Percentiles rank a stretch among this genome's conserved stretches.
These are phyloP conservation scores for Beauveria sp. DNA, from an alignment of 2,329 filamentous ascomycete genomes.

Conservation along the genomic window DNA sequence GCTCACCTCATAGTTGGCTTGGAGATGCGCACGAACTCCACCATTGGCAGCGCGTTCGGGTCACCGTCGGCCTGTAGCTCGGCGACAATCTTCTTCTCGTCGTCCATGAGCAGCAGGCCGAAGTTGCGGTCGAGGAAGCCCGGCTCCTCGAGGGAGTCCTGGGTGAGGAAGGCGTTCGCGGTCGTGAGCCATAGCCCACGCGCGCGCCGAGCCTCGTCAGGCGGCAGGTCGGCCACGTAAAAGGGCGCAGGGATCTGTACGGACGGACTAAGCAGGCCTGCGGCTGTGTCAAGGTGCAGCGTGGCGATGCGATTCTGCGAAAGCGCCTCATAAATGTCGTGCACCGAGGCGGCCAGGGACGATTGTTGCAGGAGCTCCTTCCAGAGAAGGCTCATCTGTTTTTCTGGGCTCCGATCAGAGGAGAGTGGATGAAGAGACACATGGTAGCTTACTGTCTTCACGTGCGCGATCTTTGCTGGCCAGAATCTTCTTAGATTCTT, in stretches of 20 bases:
- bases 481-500: conserved; percentile 77
- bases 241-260: conserved; percentile 58
- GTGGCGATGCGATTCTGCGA: conserved; percentile 82
- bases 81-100: conserved; percentile 65
- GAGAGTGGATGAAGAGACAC: neutral
- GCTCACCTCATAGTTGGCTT: conserved; percentile 55
- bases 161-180: conserved; percentile 64
- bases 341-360: conserved; percentile 73
- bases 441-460: conserved; percentile 48
- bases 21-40: conserved; percentile 72
- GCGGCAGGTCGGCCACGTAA: conserved; percentile 66
- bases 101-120: conserved; percentile 74
- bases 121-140: conserved; percentile 77
- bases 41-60: conserved; percentile 66
- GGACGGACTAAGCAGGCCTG: conserved; percentile 51
- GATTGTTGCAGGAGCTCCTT: conserved; percentile 63
- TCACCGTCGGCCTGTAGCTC: conserved; percentile 72
- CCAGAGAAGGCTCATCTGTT: conserved; percentile 61
- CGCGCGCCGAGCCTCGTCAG: conserved; percentile 53
- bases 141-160: conserved; percentile 60
- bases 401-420: conserved; percentile 27
- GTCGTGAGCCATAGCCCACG: conserved; percentile 82
- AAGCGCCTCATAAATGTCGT: conserved; percentile 72
- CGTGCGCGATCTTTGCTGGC: conserved; percentile 73
- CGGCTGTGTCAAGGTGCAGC: conserved; percentile 61